Evolutionary conservation across 179 eudicot genomes (phyloP).

Genomic region (Corrigiola litoralis): DNA sequence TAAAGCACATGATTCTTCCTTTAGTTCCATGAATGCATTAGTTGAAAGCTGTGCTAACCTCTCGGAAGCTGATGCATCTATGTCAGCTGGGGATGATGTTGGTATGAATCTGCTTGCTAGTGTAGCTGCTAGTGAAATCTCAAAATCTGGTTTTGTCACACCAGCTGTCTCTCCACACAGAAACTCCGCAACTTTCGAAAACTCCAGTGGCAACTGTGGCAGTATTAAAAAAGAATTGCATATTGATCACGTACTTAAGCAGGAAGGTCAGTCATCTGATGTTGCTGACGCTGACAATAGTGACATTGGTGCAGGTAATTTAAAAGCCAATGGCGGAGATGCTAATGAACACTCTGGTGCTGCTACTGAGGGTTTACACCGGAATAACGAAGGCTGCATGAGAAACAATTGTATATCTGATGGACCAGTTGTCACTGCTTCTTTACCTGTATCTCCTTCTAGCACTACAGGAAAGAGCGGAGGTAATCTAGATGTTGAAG

Average conservation of each 20-base stretch:
- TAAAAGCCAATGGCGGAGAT: constrained; percentile 15
- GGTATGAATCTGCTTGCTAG: constrained; percentile 98
- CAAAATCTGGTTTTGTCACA: constrained; percentile 40
- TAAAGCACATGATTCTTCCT: constrained; percentile 45
- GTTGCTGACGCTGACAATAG: constrained; percentile 25
- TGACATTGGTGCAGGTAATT: constrained; percentile 12
- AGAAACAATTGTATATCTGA: constrained; percentile 21
- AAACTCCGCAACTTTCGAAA: constrained; percentile 28
- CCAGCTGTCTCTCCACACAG: constrained; percentile 46
- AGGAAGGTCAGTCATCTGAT: constrained; percentile 2
- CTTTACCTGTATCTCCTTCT: not conserved
- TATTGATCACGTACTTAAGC: constrained; percentile 6
- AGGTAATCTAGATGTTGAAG: constrained; percentile 17
- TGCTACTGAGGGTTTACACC: constrained; percentile 17
- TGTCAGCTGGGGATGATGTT: constrained; percentile 59
- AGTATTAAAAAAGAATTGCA: constrained; percentile 10
- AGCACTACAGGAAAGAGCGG: constrained; percentile 7
- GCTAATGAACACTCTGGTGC: constrained; percentile 6
- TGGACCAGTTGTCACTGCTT: constrained; percentile 10
- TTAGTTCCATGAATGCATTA: constrained; percentile 79
- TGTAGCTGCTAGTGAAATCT: constrained; percentile 85
- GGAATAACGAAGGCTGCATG: constrained; percentile 14
- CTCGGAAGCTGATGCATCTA: constrained; percentile 48
- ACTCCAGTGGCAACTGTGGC: constrained; percentile 21
- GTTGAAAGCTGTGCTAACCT: constrained; percentile 78